phyloP scores from a whole-genome alignment of 2,329 filamentous ascomycete species.

The Hypomyces rosellus region DNA sequence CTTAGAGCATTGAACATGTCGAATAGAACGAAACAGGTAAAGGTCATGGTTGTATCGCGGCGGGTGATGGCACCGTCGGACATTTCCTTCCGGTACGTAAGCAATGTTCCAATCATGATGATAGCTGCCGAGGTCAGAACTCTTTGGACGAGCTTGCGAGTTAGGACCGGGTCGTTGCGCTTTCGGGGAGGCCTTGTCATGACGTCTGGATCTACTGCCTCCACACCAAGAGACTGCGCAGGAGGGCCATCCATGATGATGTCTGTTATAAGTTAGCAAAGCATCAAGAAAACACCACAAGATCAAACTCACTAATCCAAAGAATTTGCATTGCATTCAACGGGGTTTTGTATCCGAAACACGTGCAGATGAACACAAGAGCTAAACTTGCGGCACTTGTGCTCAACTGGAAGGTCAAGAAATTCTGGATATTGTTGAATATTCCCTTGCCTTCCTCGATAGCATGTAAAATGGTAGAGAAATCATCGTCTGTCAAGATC shows the following conservation, averaged over 20 bases:
- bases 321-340: slow-evolving; percentile 99
- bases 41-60: slow-evolving; percentile 98
- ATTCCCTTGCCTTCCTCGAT: slow-evolving; percentile 99
- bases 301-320: slow-evolving; percentile 82
- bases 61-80: slow-evolving; percentile 76
- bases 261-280: slow-evolving; percentile 48
- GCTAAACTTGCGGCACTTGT: slow-evolving; percentile 91
- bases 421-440: slow-evolving; percentile 99
- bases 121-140: slow-evolving; percentile 82
- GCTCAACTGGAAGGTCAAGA: slow-evolving; percentile 95
- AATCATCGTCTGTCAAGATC: slow-evolving; percentile 86
- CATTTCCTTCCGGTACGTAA: slow-evolving; percentile 91
- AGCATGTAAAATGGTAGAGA: slow-evolving; percentile 84
- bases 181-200: slow-evolving; percentile 84
- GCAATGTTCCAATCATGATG: slow-evolving; percentile 88
- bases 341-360: slow-evolving; percentile 88
- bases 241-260: slow-evolving; percentile 99
- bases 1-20: slow-evolving; percentile 99
- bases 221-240: slow-evolving; percentile 92
- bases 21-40: slow-evolving; percentile 97
- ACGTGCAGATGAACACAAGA: slow-evolving; percentile 86
- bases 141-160: slow-evolving; percentile 69
- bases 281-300: neutral
- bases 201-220: slow-evolving; percentile 87
- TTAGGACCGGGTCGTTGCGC: slow-evolving; percentile 86